Base-by-base conservation (phyloP, 352 stramenopile genomes). In the Pythium periplocum region DNA sequence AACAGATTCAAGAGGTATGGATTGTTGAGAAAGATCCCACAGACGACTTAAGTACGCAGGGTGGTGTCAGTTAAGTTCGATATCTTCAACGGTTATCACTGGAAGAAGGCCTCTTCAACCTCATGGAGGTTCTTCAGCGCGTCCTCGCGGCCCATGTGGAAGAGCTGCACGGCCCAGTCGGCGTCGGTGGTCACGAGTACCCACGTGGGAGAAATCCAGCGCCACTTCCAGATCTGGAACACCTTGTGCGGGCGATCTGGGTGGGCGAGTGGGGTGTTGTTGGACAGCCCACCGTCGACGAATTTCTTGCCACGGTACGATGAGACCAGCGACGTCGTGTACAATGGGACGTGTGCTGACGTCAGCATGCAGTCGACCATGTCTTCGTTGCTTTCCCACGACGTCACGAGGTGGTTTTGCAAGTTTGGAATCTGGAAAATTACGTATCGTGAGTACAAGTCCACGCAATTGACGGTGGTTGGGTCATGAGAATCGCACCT, bases 191-290 rank as follows among this genome's bases (percentile, higher is more conserved):
- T 90, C 48, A 93, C 74, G 32, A 90, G 71, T 11, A 93, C 38
- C 79, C 79, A 93, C 39, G 80, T 77, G 10, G 82, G 82, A 38
- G 64, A 69, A 64, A 93, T 77, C 73, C 79, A 86, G 48, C 82
- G 78, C 82, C 82, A 90, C 48, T 89, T 86, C 71, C 78, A 85
- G 68, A 93, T 86, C 62, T 93, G 79, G 50, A 93, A 85, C 52
- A 90, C 78, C 53, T 88, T 86, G 60, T 87, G 69, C 11, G 79
- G 69, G 31, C 59, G 55, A 6, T 86, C 62, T 1, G 69, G 78
- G 51, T 83, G 68, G 48, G 66, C 66, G 26, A 90, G 61, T 37
- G 79, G 82, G 48, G 68, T 57, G 55, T 93, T 87, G 67, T 83
- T 90, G 33, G 53, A 88, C 62, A 93, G 61, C 3, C 78, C 78